Percentiles rank a stretch among this genome's conserved stretches.
Evolutionary conservation across 148 eudicot species (phyloP).

Genomic region (Pharnaceum exiguum): DNA sequence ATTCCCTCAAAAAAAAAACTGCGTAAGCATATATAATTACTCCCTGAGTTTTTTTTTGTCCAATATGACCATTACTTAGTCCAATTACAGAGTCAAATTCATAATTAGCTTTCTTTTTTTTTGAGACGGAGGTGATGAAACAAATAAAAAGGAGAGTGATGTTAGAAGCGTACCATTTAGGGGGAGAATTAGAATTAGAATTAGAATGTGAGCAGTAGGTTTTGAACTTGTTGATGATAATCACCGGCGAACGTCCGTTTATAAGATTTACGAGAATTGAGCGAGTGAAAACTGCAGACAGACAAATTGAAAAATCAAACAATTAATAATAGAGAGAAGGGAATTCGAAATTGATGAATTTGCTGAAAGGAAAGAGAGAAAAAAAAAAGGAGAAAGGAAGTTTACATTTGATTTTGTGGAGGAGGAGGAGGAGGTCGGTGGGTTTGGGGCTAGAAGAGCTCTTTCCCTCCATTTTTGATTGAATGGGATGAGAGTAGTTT

Average conservation of each 20-base stretch:
- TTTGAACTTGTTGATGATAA: slow-evolving; percentile 60
- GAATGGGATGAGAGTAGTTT: too few species aligned
- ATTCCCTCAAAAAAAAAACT: too few species aligned
- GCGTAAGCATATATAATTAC: too few species aligned
- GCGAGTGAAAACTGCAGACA: slow-evolving; percentile 52
- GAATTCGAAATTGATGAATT: neutral
- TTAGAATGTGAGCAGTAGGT: slow-evolving; percentile 68
- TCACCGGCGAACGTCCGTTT: slow-evolving; percentile 44
- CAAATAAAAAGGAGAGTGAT: too few species aligned
- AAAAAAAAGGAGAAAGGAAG: neutral
- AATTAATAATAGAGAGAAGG: neutral
- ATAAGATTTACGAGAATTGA: slow-evolving; percentile 51
- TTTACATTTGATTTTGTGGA: slow-evolving; percentile 57
- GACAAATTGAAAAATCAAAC: neutral
- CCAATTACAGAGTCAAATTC: too few species aligned
- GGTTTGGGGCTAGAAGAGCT: slow-evolving; percentile 30
- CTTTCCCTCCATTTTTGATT: slow-evolving; percentile 53
- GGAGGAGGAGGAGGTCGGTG: slow-evolving; percentile 37
- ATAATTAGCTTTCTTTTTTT: too few species aligned
- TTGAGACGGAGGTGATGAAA: too few species aligned
- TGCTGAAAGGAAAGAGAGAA: neutral
- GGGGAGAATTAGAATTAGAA: slow-evolving; percentile 43
- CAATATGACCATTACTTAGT: too few species aligned
- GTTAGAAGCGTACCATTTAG: neutral
- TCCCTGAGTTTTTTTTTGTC: too few species aligned